These are phyloP conservation scores for Colletotrichum zoysiae DNA, from an alignment of 2,329 filamentous ascomycete species.

Conservation along the genomic window DNA sequence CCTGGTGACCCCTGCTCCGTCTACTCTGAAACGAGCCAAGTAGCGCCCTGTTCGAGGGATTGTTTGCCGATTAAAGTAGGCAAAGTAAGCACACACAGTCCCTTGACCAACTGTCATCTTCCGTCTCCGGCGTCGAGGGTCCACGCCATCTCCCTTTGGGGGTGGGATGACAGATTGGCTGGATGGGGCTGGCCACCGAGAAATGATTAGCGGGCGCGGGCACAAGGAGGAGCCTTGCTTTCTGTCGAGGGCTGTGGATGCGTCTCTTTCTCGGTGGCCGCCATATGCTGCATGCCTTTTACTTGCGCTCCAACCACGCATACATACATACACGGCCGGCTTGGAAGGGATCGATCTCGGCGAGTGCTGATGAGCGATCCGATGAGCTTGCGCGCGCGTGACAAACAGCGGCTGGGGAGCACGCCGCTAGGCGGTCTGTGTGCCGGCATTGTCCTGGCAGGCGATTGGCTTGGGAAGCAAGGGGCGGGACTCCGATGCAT, in stretches of 20 bases:
- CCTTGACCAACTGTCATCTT: slow-evolving; percentile 2
- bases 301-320: not conserved
- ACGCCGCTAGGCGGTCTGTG: slow-evolving; percentile 16
- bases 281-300: not conserved
- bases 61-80: not conserved
- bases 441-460: slow-evolving; percentile 39
- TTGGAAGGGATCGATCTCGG: slow-evolving; percentile 24
- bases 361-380: slow-evolving; percentile 22
- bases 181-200: not conserved
- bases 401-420: slow-evolving; percentile 22
- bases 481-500: slow-evolving; percentile 40
- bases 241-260: slow-evolving; percentile 6
- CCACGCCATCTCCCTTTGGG: not conserved
- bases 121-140: slow-evolving; percentile 7
- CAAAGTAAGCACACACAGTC: slow-evolving; percentile 6
- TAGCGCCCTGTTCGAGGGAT: not conserved
- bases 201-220: not conserved
- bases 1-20: slow-evolving; percentile 3
- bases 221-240: slow-evolving; percentile 13
- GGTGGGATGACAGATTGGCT: slow-evolving; percentile 4
- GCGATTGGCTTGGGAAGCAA: slow-evolving; percentile 30
- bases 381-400: slow-evolving; percentile 30
- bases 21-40: slow-evolving; percentile 37
- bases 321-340: not conserved
- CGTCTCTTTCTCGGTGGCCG: slow-evolving; percentile 17